A percentile compares a stretch with the other conserved stretches of the same genome.
Conservation (phyloP, 768 basidiomycete species). For the Leucosporidium yakuticum region DNA sequence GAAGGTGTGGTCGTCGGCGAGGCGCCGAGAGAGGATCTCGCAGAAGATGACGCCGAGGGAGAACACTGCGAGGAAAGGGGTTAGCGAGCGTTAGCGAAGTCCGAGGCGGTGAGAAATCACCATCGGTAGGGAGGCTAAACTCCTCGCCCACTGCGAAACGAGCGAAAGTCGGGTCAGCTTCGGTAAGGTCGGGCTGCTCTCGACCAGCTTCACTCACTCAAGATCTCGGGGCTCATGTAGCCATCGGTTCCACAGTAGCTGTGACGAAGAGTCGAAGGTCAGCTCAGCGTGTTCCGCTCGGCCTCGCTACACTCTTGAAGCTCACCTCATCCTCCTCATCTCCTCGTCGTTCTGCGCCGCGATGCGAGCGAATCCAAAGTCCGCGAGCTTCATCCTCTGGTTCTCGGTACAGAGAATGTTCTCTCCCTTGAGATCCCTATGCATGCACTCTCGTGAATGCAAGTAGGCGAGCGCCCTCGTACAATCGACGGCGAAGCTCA, state of each 20-base stretch:
- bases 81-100: background rate
- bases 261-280: background rate
- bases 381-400: slow-evolving; percentile 93
- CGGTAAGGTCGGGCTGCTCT: background rate
- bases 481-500: slow-evolving; percentile 93
- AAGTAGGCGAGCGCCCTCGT: slow-evolving; percentile 58
- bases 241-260: slow-evolving; percentile 46
- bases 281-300: background rate
- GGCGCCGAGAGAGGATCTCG: slow-evolving; percentile 73
- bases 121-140: slow-evolving; percentile 86
- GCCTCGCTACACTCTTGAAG: background rate
- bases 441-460: slow-evolving; percentile 72
- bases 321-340: slow-evolving; percentile 42
- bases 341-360: slow-evolving; percentile 89
- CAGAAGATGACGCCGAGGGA: slow-evolving; percentile 67
- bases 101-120: slow-evolving; percentile 43
- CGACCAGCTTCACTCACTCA: slow-evolving; percentile 22
- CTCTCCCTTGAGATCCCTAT: slow-evolving; percentile 86
- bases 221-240: slow-evolving; percentile 22
- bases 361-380: slow-evolving; percentile 95
- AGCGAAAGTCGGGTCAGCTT: slow-evolving; percentile 73
- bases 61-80: background rate
- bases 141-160: slow-evolving; percentile 76
- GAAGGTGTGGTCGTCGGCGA: slow-evolving; percentile 70
- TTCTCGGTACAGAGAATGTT: slow-evolving; percentile 92